phyloP scores from a whole-genome alignment of 2,329 filamentous ascomycete genomes.

The Thielaviopsis cerberus region DNA sequence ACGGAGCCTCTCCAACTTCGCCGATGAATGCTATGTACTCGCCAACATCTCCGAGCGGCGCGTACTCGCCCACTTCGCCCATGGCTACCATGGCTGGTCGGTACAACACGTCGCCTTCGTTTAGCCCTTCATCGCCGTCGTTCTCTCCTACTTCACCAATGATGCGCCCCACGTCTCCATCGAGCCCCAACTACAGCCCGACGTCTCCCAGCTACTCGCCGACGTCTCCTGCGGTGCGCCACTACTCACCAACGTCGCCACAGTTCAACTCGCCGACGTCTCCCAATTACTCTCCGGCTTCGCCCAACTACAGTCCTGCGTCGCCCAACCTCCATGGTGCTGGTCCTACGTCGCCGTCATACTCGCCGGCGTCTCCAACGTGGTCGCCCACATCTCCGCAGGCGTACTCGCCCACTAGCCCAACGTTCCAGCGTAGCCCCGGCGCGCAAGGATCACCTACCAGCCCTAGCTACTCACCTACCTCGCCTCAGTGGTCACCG shows the following conservation, averaged over 20 bases:
- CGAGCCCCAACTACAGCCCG: slow-evolving; percentile 44
- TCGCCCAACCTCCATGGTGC: slow-evolving; percentile 34
- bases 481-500: slow-evolving; percentile 31
- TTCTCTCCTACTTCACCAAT: slow-evolving; percentile 45
- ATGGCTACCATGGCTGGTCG: slow-evolving; percentile 35
- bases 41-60: slow-evolving; percentile 55
- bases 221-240: slow-evolving; percentile 37
- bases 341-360: slow-evolving; percentile 36
- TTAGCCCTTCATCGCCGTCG: slow-evolving; percentile 43
- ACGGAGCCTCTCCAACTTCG: slow-evolving; percentile 50
- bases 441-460: slow-evolving; percentile 41
- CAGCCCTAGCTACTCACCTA: slow-evolving; percentile 56
- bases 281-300: slow-evolving; percentile 52
- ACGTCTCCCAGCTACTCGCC: slow-evolving; percentile 48
- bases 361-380: slow-evolving; percentile 53
- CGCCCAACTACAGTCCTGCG: slow-evolving; percentile 53
- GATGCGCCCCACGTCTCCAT: slow-evolving; percentile 34
- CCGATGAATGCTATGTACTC: slow-evolving; percentile 44
- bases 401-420: slow-evolving; percentile 45
- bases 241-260: slow-evolving; percentile 55
- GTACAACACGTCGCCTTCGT: slow-evolving; percentile 40
- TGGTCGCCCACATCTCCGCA: slow-evolving; percentile 60
- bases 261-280: slow-evolving; percentile 59
- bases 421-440: slow-evolving; percentile 36
- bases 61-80: slow-evolving; percentile 62